Evolutionary conservation across 352 stramenopile genomes (phyloP), one percentile per base, ranked within the genome.

Genomic region (Globisporangium barbulae): DNA sequence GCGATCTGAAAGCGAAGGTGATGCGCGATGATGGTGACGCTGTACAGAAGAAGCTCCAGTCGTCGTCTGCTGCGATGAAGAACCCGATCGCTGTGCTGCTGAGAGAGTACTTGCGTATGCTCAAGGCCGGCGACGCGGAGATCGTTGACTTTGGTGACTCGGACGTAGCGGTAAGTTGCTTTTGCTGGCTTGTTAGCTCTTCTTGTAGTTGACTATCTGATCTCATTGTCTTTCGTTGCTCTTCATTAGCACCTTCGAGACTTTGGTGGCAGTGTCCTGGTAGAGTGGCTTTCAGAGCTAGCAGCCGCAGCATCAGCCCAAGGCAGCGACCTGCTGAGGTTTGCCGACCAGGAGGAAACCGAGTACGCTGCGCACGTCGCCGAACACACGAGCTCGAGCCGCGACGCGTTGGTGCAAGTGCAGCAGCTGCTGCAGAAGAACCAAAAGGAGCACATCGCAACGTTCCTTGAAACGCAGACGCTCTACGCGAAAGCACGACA

Each of bases 331-430:
- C 21, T n/a, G 17, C 1, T 12, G 30, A 42, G 30, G 4, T 35
- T 35, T 7, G 25, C 28, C 5, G 71, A 78, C 37, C 47, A 67
- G 31, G 63, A 80, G 33, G 73, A 81, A 30, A 65, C 61, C 0
- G 71, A 70, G 48, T 82, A 85, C 42, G 73, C 67, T 0, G 65
- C 66, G 8, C 73, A 79, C 31, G 71, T 85, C 0, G 69, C 73
- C 39, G 62, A 74, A n/a, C 30, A 81, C 31, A 60, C 72, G 0
- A 61, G 48, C 9, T 71, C 73, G 6, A 80, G 63, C 28, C 73
- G 68, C 35, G 76, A 82, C 22, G 72, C 76, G 9, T 61, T 85
- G 6, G 31, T 72, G 3, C 73, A 85, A 49, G 72, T 85, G 25
- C 73, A 81, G 37, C 31, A 54, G n/a, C 61, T 78, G 10, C 56